phyloP scores from a whole-genome alignment of 192 early-diverging fungal species.

The Coemansia sp. region DNA sequence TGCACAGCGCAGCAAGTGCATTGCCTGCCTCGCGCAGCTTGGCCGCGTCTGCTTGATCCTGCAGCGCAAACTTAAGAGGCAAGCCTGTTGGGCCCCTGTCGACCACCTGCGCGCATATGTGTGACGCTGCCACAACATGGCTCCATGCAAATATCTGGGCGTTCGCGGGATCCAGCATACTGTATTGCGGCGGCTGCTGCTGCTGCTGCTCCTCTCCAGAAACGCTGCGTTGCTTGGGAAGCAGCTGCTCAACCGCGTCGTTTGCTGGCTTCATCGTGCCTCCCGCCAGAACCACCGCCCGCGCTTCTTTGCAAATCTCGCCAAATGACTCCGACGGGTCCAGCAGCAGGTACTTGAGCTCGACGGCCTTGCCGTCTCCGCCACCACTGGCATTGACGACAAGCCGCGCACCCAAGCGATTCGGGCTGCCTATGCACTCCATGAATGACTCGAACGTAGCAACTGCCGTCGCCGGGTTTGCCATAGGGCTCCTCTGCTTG shows the following conservation, averaged over 20 bases:
- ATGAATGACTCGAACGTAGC: slow-evolving; percentile 42
- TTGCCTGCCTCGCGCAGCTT: slow-evolving; percentile 71
- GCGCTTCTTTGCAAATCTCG: slow-evolving; percentile 73
- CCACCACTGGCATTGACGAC: slow-evolving; percentile 13
- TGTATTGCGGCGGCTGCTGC: not conserved
- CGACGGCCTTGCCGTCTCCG: slow-evolving; percentile 6
- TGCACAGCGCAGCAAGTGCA: slow-evolving; percentile 66
- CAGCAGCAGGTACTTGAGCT: slow-evolving; percentile 81
- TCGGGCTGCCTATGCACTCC: slow-evolving; percentile 35
- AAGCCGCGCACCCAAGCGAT: slow-evolving; percentile 29
- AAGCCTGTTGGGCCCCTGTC: slow-evolving; percentile 62
- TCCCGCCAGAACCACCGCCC: slow-evolving; percentile 83
- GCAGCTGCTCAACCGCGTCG: slow-evolving; percentile 41
- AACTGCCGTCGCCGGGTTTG: slow-evolving; percentile 30
- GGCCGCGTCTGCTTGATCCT: slow-evolving; percentile 9
- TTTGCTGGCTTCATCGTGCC: slow-evolving; percentile 90
- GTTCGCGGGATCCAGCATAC: slow-evolving; percentile 18
- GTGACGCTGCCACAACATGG: slow-evolving; percentile 81
- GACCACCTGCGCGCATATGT: slow-evolving; percentile 66
- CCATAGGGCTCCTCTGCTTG: not conserved
- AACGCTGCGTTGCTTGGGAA: slow-evolving; percentile 4
- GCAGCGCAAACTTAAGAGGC: slow-evolving; percentile 67
- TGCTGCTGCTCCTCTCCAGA: not conserved
- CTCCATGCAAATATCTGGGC: slow-evolving; percentile 75
- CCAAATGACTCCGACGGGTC: slow-evolving; percentile 80